Base-by-base conservation (phyloP, 306 rosid species). In the Acacia confusa region DNA sequence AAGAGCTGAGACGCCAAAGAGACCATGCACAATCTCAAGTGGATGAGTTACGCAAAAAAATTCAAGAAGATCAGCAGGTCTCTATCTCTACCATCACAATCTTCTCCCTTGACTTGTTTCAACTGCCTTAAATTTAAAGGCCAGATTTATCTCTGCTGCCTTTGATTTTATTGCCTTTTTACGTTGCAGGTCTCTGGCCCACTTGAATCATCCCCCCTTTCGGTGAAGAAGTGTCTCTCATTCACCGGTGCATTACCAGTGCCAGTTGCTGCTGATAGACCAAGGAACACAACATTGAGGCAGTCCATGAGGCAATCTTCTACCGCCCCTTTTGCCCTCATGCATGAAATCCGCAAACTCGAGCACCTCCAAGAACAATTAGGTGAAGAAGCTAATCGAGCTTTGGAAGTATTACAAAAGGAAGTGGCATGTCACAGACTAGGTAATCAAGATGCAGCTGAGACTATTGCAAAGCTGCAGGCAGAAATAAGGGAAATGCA, bases 401-500 rank as follows among this genome's bases (percentile, higher is more conserved):
- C 99, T 32, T 89, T 96, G 73, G 98, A 94, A 88, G 97, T 96
- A 71, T 79, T 96, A 67, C 99, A 96, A 78, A 96, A 96, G 87
- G 98, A 96, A 86, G 99, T 96, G 77, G 97, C 97, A 79, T 96
- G 99, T 81, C 99, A 96, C 84, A 92, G 99, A 81, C 87, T 91
- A 63, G 99, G 99, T 53, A 96, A 96, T 83, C 98, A 96, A 89
- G 98, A 94, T 90, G 99, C 99, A 71, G 99, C 98, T 38, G 98
- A 96, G 85, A 96, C 99, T 74, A 94, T 96, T 83, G 99, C 99
- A 28, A 96, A 96, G 84, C 83, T 96, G 84, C 99, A 94, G 83
- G 91, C 88, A 70, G 99, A 96, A 86, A 96, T 96, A 80, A 90
- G 97, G 84, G 99, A 90, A 78, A 96, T 96, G 98, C 89, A 90